Conservation (phyloP, 768 basidiomycete genomes). For the Leccinum aurantiacum region DNA sequence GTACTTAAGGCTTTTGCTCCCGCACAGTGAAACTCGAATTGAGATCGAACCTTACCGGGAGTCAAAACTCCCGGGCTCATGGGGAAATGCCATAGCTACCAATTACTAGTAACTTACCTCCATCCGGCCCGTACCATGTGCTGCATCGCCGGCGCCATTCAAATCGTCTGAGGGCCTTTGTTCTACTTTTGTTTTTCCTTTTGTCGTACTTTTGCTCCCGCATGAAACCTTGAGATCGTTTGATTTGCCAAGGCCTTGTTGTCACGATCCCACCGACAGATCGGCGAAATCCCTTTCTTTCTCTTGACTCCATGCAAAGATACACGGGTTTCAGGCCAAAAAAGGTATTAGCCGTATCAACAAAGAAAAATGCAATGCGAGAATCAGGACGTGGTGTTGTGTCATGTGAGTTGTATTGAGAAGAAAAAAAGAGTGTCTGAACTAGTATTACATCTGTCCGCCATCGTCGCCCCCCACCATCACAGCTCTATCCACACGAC, state of each 20-base stretch:
- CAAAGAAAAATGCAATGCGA: not conserved
- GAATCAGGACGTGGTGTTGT: not conserved
- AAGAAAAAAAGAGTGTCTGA: not conserved
- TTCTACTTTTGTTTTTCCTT: not conserved
- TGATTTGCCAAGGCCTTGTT: not conserved
- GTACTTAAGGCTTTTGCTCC: no score
- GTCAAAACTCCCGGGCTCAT: no score
- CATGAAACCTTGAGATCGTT: not conserved
- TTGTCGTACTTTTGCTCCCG: not conserved
- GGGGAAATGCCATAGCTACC: no score
- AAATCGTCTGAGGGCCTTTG: no score
- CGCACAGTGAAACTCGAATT: no score
- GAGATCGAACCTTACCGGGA: no score
- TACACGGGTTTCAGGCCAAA: not conserved
- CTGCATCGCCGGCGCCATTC: not conserved
- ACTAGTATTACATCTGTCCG: not conserved
- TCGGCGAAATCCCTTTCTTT: not conserved
- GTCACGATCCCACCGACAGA: not conserved
- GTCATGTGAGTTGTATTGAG: not conserved
- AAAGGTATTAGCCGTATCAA: not conserved
- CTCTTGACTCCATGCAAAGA: not conserved
- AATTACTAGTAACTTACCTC: not conserved
- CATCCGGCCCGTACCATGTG: not conserved
- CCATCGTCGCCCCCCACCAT: not conserved
- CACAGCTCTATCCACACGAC: not conserved